Conservation (phyloP, 495 filamentous ascomycete genomes). For the Peziza echinospora region DNA sequence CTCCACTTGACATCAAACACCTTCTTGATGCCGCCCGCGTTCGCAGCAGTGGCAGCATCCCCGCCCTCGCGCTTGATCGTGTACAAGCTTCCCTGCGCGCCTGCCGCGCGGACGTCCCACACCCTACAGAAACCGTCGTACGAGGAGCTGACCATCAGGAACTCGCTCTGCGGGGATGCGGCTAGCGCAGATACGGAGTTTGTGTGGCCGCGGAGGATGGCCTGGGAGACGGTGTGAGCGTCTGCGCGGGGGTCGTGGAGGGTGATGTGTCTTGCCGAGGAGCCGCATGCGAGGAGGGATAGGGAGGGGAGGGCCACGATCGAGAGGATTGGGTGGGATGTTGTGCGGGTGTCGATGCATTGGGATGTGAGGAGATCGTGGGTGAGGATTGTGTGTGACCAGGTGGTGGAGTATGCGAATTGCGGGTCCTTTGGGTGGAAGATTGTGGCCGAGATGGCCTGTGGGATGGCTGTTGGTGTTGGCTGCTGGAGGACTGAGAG, state of each 20-base stretch:
- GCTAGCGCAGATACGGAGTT: constrained; percentile 59
- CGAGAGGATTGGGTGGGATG: constrained; percentile 57
- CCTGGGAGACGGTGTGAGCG: constrained; percentile 47
- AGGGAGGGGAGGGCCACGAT: constrained; percentile 41
- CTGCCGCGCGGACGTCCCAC: constrained; percentile 67
- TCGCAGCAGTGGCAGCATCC: constrained; percentile 28
- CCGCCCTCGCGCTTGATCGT: constrained; percentile 55
- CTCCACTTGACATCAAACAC: constrained; percentile 75
- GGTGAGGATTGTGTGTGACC: constrained; percentile 74
- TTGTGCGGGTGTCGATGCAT: constrained; percentile 56
- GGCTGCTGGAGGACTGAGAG: neutral
- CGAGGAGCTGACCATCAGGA: constrained; percentile 57
- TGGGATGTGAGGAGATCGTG: constrained; percentile 66
- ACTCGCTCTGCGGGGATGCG: constrained; percentile 48
- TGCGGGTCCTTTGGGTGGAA: constrained; percentile 71
- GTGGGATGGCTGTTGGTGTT: neutral
- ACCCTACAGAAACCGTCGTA: constrained; percentile 79
- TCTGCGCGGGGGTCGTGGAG: constrained; percentile 69
- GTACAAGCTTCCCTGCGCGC: constrained; percentile 37
- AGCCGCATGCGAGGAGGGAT: constrained; percentile 63
- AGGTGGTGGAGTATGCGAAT: constrained; percentile 69
- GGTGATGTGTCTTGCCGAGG: constrained; percentile 65
- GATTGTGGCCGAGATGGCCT: constrained; percentile 45
- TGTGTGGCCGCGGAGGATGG: constrained; percentile 75
- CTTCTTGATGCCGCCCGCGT: constrained; percentile 27